These are phyloP conservation scores for Intubia oerlemansii DNA, from an alignment of 2,329 filamentous ascomycete genomes.

Conservation along the genomic window DNA sequence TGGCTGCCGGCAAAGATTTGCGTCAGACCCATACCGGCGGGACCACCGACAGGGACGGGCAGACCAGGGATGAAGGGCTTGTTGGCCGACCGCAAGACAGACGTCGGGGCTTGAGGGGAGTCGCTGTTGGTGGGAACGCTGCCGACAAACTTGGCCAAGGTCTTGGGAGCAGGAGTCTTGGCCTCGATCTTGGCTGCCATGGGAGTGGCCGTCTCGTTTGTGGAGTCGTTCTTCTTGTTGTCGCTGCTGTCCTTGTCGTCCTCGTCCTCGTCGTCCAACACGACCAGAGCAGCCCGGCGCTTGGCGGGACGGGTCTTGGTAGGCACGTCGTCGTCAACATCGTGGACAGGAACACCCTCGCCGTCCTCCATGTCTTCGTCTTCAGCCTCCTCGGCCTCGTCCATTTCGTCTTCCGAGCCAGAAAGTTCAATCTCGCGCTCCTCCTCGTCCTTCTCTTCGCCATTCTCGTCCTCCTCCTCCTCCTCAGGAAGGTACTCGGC, in stretches of 20 bases:
- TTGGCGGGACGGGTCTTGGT: slow-evolving; percentile 17
- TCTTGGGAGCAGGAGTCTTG: slow-evolving; percentile 27
- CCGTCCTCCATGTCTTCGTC: no score
- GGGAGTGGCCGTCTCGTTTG: not conserved
- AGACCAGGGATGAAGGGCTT: slow-evolving; percentile 51
- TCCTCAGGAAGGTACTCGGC: no score
- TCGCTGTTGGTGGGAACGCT: slow-evolving; percentile 13
- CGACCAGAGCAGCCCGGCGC: slow-evolving; percentile 24
- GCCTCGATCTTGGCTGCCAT: slow-evolving; percentile 3
- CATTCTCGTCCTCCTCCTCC: slow-evolving; percentile 15
- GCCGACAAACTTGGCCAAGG: slow-evolving; percentile 19
- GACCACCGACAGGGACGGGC: slow-evolving; percentile 28
- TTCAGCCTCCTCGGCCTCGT: slow-evolving; percentile 5
- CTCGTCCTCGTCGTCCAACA: slow-evolving; percentile 48
- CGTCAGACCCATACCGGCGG: slow-evolving; percentile 53
- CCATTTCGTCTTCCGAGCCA: slow-evolving; percentile 5
- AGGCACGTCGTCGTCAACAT: not conserved
- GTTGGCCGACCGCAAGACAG: slow-evolving; percentile 44
- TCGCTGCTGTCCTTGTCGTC: slow-evolving; percentile 22
- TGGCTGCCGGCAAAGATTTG: slow-evolving; percentile 87
- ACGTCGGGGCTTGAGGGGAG: slow-evolving; percentile 36
- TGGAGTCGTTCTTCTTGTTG: no score
- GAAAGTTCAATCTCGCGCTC: slow-evolving; percentile 1
- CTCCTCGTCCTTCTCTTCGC: slow-evolving; percentile 3
- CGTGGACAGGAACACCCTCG: no score